phyloP scores from a whole-genome alignment of 2,329 filamentous ascomycete genomes.

The Phyllachora maydis region DNA sequence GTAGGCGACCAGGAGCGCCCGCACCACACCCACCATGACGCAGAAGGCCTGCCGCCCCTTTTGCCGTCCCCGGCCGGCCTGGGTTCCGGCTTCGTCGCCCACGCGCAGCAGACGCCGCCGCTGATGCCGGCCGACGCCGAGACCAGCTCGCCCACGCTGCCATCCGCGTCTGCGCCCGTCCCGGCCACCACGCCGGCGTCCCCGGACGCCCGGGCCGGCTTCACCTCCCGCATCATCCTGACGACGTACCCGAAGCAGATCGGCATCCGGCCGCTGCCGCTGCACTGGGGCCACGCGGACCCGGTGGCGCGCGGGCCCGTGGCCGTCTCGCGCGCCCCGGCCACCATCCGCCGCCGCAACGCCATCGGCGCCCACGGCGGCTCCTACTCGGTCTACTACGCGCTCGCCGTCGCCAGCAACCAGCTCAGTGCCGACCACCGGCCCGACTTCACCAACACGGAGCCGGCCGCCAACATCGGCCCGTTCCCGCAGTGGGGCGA shows the following conservation, averaged over 20 bases:
- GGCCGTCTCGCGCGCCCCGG: conserved; percentile 57
- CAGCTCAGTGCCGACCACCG: conserved; percentile 69
- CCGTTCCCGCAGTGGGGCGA: conserved; percentile 82
- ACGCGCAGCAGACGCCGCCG: conserved; percentile 6
- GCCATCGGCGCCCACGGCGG: conserved; percentile 46
- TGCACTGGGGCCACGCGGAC: conserved; percentile 73
- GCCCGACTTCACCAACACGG: conserved; percentile 52
- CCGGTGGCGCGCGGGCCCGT: conserved; percentile 63
- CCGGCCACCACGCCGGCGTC: conserved; percentile 9
- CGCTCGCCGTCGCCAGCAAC: conserved; percentile 77
- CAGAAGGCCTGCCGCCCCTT: no score
- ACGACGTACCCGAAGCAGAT: conserved; percentile 83
- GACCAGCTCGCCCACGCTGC: conserved; percentile 7
- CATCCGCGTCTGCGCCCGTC: no score
- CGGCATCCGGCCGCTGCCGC: conserved; percentile 74
- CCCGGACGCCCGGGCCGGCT: conserved; percentile 18
- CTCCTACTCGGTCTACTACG: conserved; percentile 91
- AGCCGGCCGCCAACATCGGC: conserved; percentile 76
- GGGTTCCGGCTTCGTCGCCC: conserved; percentile 5
- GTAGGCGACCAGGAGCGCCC: conserved; percentile 7
- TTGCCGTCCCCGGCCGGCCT: no score
- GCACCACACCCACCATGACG: conserved; percentile 1
- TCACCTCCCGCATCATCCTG: conserved; percentile 32
- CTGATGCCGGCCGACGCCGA: conserved; percentile 7
- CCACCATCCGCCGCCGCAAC: conserved; percentile 64